Evolutionary conservation across 352 stramenopile species (phyloP).

Genomic region (Phytophthora hibernalis): DNA sequence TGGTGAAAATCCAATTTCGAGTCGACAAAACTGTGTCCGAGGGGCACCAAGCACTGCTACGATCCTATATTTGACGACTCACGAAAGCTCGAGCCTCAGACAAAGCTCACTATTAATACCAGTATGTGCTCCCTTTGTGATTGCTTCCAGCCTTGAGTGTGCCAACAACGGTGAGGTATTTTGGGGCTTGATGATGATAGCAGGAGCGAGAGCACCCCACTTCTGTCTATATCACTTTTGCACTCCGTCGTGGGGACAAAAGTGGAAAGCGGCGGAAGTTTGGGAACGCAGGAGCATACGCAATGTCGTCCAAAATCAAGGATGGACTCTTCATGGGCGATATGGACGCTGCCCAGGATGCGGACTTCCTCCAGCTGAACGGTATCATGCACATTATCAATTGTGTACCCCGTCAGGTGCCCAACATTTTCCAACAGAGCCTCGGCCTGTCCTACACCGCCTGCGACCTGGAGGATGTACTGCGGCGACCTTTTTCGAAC

Average conservation of each 20-base stretch:
- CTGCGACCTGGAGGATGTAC: slow-evolving; percentile 76
- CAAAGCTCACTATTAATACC: slow-evolving; percentile 39
- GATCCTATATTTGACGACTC: slow-evolving; percentile 65
- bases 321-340: slow-evolving; percentile 95
- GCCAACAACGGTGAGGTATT: slow-evolving; percentile 27
- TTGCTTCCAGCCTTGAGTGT: slow-evolving; percentile 9
- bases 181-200: slow-evolving; percentile 21
- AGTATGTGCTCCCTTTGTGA: slow-evolving; percentile 13
- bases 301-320: slow-evolving; percentile 95
- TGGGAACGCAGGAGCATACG: slow-evolving; percentile 18
- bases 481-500: slow-evolving; percentile 76
- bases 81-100: slow-evolving; percentile 17
- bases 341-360: slow-evolving; percentile 91
- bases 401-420: slow-evolving; percentile 89
- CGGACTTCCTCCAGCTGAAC: slow-evolving; percentile 94
- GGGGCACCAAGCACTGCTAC: slow-evolving; percentile 49
- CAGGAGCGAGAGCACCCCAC: background rate
- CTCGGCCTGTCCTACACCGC: slow-evolving; percentile 84
- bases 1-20: slow-evolving; percentile 77
- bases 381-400: slow-evolving; percentile 94
- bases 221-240: slow-evolving; percentile 26
- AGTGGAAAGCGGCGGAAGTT: slow-evolving; percentile 11
- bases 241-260: slow-evolving; percentile 30
- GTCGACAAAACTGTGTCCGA: slow-evolving; percentile 48
- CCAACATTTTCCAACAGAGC: slow-evolving; percentile 92